Base-by-base conservation (phyloP, 768 basidiomycete species). In the Clavulina sp. region DNA sequence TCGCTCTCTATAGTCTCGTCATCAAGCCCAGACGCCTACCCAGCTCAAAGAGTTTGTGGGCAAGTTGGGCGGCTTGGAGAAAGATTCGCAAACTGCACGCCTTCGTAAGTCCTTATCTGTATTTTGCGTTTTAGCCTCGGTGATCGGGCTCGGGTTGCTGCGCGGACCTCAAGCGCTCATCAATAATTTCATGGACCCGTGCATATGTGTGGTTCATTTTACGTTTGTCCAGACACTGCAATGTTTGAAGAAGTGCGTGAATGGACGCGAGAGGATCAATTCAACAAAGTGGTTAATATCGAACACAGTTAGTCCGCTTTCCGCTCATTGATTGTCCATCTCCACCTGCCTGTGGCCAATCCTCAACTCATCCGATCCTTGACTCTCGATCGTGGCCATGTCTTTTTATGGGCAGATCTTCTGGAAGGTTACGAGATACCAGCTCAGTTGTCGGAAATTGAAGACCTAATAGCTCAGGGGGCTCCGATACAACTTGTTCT, bases 1-100 rank as follows among this genome's bases (percentile, higher is more conserved):
- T 33, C 1, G 6, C 16, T 30, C 32, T 33, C 6, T 38, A 9
- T 60, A 87, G 84, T 80, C 81, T 43, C 77, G 84, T 52, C 76
- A 86, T 51, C 79, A 89, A 65, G 78, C 89, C 18, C 87, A 89
- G 66, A 92, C 88, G 9, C 83, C 92, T 18, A 77, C 83, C 7
- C 87, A 99, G 65, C 69, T 99, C 59, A 76, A 82, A 52, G 87
- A 91, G 61, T 96, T 99, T 65, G 95, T 99, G 19, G 91, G 92
- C 9, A 91, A 86, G 61, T 71, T 99, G 1, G 87, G 91, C 21
- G 88, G 89, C 1, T 68, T 97, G 56, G 88, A 96, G 66, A 77
- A 76, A 18, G 93, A 99, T 60, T 89, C 95, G 58, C 84, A 91
- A 62, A 77, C 85, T 43, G 64, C 97, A 55, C 71, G 84, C 56